Evolutionary conservation across 1,284 basidiomycete species (phyloP).

Genomic region (Agroathelia rolfsii): DNA sequence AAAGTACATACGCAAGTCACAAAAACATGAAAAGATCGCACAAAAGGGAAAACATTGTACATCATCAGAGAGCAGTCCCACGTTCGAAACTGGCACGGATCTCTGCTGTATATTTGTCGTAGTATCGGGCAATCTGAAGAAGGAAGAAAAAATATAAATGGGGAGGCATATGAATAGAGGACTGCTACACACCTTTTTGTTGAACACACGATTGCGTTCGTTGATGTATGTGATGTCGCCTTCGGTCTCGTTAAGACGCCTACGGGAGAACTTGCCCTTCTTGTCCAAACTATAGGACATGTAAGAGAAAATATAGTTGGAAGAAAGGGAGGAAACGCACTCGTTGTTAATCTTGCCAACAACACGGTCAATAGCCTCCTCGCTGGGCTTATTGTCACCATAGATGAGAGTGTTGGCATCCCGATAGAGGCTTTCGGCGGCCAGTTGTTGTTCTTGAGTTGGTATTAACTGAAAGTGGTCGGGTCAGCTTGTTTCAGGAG

Average conservation of each 20-base stretch:
- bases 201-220: conserved; percentile 96
- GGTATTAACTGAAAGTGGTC: conserved; percentile 32
- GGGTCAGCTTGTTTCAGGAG: conserved; percentile 5
- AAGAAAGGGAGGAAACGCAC: conserved; percentile 54
- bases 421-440: conserved; percentile 76
- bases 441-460: conserved; percentile 54
- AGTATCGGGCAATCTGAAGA: conserved; percentile 83
- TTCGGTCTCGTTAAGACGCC: conserved; percentile 83
- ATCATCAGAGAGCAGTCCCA: conserved; percentile 71
- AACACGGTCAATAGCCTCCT: conserved; percentile 2
- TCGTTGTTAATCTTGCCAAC: conserved; percentile 66
- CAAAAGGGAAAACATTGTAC: background rate
- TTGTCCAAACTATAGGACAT: conserved; percentile 81
- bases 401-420: conserved; percentile 87
- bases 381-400: conserved; percentile 87
- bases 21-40: too few relatives aligned
- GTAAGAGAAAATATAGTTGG: too few relatives aligned
- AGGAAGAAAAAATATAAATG: conserved; percentile 3
- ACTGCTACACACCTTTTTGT: conserved; percentile 83
- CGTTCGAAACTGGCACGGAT: conserved; percentile 94
- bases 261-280: conserved; percentile 79
- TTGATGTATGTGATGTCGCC: conserved; percentile 99
- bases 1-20: too few relatives aligned
- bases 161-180: background rate
- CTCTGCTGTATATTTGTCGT: conserved; percentile 95